Evolutionary conservation across 2,329 filamentous ascomycete species (phyloP), one percentile per base, ranked within the genome.

Genomic region (Coniochaeta prunicola): DNA sequence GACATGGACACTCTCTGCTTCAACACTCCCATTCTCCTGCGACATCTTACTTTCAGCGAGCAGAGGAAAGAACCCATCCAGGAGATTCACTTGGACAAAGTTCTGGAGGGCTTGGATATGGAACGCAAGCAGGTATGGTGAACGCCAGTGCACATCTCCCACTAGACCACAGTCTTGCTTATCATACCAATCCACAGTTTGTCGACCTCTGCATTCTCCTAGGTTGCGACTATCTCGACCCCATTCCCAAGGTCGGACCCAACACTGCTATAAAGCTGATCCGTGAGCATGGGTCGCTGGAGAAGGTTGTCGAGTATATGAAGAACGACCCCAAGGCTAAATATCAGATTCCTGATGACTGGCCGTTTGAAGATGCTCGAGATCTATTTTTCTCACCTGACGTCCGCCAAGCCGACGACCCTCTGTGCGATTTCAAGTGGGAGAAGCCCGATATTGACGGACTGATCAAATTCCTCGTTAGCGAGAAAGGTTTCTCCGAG

Each of bases 1-100:
- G 94, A 99, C 75, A 99, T 99, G 94, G 94, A 99, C 70, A 99
- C 94, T 0, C 78, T 99, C 58, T 97, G 93, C 69, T 99, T 99
- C 74, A 87, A 97, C 68, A 83, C 92, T 57, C 94, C 94, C 0
- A 92, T 99, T 60, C 77, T 99, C 53, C 77, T 99, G 63, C 84
- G 94, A 56, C 92, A 99, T 75, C 82, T 99, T 63, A 99, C 94
- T 1, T 97, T 97, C 73, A 96, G 91, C 70, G 94, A 99, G 78
- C 92, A 96, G 77, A 84, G 93, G 63, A 99, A 99, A 75, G 92
- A 97, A 72, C 94, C 94, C 0, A 97, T 99, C 65, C 92, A 96
- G 68, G 94, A 99, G 73, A 96, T 99, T 56, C 87, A 91, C 68
- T 77, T 97, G 17, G 87, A 91, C 67, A 92, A 89, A 72, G 92